Conservation (phyloP, 257 asterid genomes). For the Lantana camara region DNA sequence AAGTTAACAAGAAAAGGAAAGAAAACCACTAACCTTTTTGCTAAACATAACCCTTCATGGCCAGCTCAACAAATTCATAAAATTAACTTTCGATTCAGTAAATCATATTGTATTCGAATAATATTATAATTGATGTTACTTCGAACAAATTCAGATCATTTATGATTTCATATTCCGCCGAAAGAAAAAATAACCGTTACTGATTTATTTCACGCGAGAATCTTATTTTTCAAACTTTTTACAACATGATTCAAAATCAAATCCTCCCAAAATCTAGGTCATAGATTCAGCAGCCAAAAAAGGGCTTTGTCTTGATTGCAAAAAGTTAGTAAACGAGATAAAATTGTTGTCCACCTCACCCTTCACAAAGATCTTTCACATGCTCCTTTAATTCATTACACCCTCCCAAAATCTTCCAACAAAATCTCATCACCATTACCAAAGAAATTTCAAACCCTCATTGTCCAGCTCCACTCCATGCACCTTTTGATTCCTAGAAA, state of each 20-base stretch:
- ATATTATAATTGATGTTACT: too few relatives aligned
- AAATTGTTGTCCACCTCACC: conserved; percentile 28
- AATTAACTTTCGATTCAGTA: too few relatives aligned
- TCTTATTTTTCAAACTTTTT: neutral
- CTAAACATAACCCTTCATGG: neutral
- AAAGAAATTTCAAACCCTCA: conserved; percentile 20
- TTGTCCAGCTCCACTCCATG: conserved; percentile 1
- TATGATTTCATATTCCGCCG: too few relatives aligned
- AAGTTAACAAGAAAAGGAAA: neutral
- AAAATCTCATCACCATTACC: conserved; percentile 24
- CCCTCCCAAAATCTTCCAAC: conserved; percentile 22
- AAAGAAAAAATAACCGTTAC: neutral
- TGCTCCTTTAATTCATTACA: conserved; percentile 8
- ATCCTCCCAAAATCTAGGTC: conserved; percentile 23
- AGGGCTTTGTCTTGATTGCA: conserved; percentile 5
- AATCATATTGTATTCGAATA: too few relatives aligned
- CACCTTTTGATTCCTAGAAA: conserved; percentile 12
- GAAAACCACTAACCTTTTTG: neutral
- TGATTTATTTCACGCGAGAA: neutral
- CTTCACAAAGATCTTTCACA: conserved; percentile 21
- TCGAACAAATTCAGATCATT: too few relatives aligned
- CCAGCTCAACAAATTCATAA: too few relatives aligned
- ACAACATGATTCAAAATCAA: neutral
- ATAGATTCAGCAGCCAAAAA: conserved; percentile 2
- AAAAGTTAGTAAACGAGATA: conserved; percentile 22